phyloP scores from a whole-genome alignment of 2,329 filamentous ascomycete genomes.

The Corynespora cassiicola region DNA sequence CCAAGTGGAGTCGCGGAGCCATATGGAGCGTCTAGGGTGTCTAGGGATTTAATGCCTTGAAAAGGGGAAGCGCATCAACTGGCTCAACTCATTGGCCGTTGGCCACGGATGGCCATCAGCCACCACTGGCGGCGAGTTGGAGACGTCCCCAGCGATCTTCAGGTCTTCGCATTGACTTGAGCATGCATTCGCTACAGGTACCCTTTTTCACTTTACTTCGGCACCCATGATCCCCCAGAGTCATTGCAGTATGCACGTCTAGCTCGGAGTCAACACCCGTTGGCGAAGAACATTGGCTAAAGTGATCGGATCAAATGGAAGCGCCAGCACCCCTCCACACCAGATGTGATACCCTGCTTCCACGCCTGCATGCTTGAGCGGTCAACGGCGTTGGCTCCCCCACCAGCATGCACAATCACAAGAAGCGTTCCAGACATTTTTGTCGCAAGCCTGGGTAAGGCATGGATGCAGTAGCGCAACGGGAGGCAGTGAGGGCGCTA shows the following conservation, averaged over 20 bases:
- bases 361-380: slow-evolving; percentile 10
- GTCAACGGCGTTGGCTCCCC: no score
- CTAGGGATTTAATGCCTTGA: slow-evolving; percentile 22
- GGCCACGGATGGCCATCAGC: slow-evolving; percentile 17
- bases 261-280: slow-evolving; percentile 9
- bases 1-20: slow-evolving; percentile 17
- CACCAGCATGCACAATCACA: neutral
- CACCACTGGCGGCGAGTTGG: slow-evolving; percentile 12
- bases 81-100: no score
- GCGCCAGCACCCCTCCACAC: slow-evolving; percentile 7
- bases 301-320: slow-evolving; percentile 12
- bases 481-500: neutral
- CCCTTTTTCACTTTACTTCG: slow-evolving; percentile 13
- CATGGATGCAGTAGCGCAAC: slow-evolving; percentile 19
- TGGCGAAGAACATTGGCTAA: slow-evolving; percentile 13
- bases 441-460: slow-evolving; percentile 8
- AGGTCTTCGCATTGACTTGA: slow-evolving; percentile 2
- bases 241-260: slow-evolving; percentile 5
- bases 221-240: slow-evolving; percentile 8
- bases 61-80: slow-evolving; percentile 22
- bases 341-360: slow-evolving; percentile 10
- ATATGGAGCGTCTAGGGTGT: slow-evolving; percentile 7
- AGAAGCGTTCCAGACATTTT: slow-evolving; percentile 9
- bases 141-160: slow-evolving; percentile 10
- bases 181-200: slow-evolving; percentile 8